Evolutionary conservation across 108 stramenopile genomes (phyloP), one percentile per base, ranked within the genome.

Genomic region (Licmophora abbreviata): DNA sequence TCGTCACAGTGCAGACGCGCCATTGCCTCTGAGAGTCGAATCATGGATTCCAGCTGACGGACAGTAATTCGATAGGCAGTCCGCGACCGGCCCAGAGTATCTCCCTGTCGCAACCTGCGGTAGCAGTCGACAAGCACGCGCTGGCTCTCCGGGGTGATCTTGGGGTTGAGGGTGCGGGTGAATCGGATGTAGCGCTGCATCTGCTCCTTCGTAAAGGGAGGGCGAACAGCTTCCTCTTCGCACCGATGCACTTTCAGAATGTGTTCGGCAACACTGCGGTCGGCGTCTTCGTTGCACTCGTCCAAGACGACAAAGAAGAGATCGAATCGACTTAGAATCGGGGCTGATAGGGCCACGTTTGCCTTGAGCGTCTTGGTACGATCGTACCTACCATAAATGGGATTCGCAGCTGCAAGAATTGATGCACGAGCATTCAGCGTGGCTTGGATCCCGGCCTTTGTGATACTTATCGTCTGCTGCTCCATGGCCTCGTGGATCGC

Each of bases 391-490:
- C 99, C 99, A 63, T 83, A 91, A 21, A 98, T 85, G 0, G 99
- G 99, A 76, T 99, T 99, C 12, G 99, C 99, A 4, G 99, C 99
- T 9, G 99, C 99, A 29, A 99, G 78, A 38, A 99, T 97, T 6
- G 95, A 94, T 11, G 97, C 94, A 22, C 99, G 81, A 11, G 97
- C 97, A 68, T 99, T 99, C 24, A 99, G 73, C 1, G 95, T 98
- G 7, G 99, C 97, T 58, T 96, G 95, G 32, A 99, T 99, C 43
- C 99, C 99, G 15, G 99, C 97, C 66, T 98, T 98, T 51, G 99
- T 97, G 59, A 99, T 97, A 61, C 83, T 93, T 59, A 99, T 99
- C 1, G 99, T 98, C 72, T 99, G 98, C 58, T 97, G 94, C 77
- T 98, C 95, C 88, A 98, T 95, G 5, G 95, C 95, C 64, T 98